phyloP scores from a whole-genome alignment of 306 rosid genomes.

The Mimosa bimucronata region DNA sequence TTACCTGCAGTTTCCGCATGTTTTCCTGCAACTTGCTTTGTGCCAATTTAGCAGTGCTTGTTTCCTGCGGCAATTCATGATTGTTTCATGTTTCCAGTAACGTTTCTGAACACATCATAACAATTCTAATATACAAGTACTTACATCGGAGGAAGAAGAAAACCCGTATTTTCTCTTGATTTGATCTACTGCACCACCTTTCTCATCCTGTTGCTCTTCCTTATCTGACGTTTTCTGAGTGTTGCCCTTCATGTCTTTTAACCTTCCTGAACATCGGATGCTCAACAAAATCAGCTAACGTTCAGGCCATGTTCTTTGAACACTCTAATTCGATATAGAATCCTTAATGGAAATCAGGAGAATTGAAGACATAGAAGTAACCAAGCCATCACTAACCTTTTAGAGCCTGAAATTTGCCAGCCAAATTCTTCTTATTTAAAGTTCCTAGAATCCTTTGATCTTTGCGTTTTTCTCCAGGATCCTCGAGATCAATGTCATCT shows the following conservation, averaged over 20 bases:
- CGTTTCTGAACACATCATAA: background rate
- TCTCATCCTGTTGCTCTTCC: constrained; percentile 66
- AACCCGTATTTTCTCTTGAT: constrained; percentile 84
- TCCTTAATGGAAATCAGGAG: background rate
- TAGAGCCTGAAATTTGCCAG: constrained; percentile 67
- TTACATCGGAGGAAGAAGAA: constrained; percentile 58
- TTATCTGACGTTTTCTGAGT: constrained; percentile 55
- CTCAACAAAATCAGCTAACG: constrained; percentile 27
- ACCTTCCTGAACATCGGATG: constrained; percentile 61
- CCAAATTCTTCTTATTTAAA: constrained; percentile 71
- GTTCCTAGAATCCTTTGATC: constrained; percentile 68
- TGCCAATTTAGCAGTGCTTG: constrained; percentile 62
- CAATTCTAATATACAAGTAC: constrained; percentile 20
- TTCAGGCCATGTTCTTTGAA: constrained; percentile 2
- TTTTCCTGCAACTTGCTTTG: constrained; percentile 78
- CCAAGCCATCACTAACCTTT: constrained; percentile 60
- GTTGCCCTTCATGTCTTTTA: constrained; percentile 70
- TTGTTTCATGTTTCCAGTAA: constrained; percentile 22
- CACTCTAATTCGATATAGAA: constrained; percentile 8
- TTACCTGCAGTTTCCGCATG: constrained; percentile 62
- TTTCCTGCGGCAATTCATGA: constrained; percentile 55
- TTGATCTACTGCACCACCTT: constrained; percentile 62
- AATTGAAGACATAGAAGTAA: background rate
- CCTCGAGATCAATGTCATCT: constrained; percentile 81
- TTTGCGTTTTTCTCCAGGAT: constrained; percentile 62